Conservation (phyloP, 139 green algal genomes). For the Auxenochlorella pyrenoidosa region DNA sequence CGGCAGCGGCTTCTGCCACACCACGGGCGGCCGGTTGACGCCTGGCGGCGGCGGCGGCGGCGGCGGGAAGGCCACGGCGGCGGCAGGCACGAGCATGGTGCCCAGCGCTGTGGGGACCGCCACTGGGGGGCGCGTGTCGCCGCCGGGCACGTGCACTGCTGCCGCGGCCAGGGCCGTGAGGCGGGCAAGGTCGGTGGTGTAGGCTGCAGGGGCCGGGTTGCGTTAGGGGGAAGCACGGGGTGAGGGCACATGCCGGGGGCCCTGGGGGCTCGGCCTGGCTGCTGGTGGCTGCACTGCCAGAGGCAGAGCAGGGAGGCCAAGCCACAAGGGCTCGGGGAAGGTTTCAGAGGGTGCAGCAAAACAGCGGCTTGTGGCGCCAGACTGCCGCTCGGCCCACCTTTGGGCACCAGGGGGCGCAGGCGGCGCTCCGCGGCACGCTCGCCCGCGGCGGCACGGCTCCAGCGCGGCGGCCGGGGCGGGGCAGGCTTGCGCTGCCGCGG, state of each 20-base stretch:
- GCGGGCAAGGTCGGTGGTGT: constrained; percentile 2
- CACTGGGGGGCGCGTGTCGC: background rate
- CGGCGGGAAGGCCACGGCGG: background rate
- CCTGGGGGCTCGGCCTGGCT: too few species aligned
- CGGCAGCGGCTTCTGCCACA: constrained; percentile 31
- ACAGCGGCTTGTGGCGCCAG: too few species aligned
- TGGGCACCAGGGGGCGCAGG: constrained; percentile 30
- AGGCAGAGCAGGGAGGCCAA: background rate
- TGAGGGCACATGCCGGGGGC: background rate
- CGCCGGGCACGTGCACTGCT: background rate
- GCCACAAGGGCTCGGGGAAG: background rate
- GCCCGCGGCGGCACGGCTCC: background rate
- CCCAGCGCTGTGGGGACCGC: background rate
- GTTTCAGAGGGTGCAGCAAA: too few species aligned
- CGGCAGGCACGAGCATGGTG: constrained; percentile 19
- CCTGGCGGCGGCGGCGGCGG: background rate
- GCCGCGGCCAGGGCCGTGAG: background rate
- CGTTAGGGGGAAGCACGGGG: too few species aligned
- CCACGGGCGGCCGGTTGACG: background rate
- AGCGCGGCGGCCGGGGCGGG: background rate
- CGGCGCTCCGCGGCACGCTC: constrained; percentile 9
- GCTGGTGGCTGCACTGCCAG: background rate
- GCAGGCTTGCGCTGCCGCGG: background rate
- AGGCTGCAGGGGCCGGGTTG: constrained; percentile 2
- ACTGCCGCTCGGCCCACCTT: constrained; percentile 16